Conservation (phyloP, 768 basidiomycete species). For the Tylopilus rubrobrunneus region DNA sequence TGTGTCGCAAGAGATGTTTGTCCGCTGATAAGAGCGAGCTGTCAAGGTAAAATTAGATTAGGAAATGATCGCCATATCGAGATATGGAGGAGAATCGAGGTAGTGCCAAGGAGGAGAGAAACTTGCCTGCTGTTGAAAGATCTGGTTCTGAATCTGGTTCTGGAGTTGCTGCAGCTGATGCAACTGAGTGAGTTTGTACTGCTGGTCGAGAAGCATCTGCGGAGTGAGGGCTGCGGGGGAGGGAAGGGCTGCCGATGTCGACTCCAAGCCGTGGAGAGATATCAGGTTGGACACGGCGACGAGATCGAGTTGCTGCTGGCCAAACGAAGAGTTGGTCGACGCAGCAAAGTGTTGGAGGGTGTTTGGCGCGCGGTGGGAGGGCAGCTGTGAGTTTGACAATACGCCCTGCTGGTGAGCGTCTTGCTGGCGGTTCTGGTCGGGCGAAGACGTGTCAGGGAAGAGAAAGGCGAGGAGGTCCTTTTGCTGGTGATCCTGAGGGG, state of each 20-base stretch:
- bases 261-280: slow-evolving; percentile 44
- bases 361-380: slow-evolving; percentile 12
- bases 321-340: slow-evolving; percentile 12
- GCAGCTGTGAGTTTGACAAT: background rate
- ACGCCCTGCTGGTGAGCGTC: slow-evolving; percentile 20
- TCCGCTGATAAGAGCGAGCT: slow-evolving; percentile 70
- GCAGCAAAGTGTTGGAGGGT: slow-evolving; percentile 3
- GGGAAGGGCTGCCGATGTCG: slow-evolving; percentile 8
- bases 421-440: slow-evolving; percentile 24
- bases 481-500: slow-evolving; percentile 29
- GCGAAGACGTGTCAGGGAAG: slow-evolving; percentile 26
- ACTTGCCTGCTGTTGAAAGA: slow-evolving; percentile 85
- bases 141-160: slow-evolving; percentile 82
- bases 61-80: slow-evolving; percentile 1
- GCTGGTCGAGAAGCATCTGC: slow-evolving; percentile 64
- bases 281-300: slow-evolving; percentile 43
- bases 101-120: slow-evolving; percentile 2
- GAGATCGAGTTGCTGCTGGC: slow-evolving; percentile 45
- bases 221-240: slow-evolving; percentile 33
- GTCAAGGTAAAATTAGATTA: slow-evolving; percentile 13
- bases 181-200: slow-evolving; percentile 72
- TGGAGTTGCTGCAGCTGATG: slow-evolving; percentile 77
- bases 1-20: slow-evolving; percentile 34
- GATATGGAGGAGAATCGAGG: background rate
- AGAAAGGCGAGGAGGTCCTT: slow-evolving; percentile 35